These are phyloP conservation scores for Aspergillus avenaceus DNA, from an alignment of 495 filamentous ascomycete genomes.

Conservation along the genomic window DNA sequence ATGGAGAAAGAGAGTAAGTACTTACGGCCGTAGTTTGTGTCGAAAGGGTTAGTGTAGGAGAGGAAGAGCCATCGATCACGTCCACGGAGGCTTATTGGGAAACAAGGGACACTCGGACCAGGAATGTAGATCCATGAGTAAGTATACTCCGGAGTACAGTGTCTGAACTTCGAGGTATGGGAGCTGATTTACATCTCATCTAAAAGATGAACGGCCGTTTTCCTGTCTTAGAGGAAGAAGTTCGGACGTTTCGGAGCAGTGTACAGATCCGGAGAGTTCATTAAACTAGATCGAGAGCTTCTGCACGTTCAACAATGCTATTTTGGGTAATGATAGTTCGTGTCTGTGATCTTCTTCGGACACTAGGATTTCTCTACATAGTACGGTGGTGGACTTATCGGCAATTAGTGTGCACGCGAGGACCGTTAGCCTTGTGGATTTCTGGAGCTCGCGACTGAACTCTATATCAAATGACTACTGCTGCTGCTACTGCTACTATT, in stretches of 20 bases:
- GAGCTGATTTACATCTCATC: neutral
- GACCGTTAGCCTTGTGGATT: neutral
- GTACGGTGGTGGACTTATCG: neutral
- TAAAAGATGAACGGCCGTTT: neutral
- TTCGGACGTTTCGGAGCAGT: neutral
- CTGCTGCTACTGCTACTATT: too few relatives aligned
- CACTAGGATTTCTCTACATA: too few relatives aligned
- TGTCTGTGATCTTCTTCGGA: neutral
- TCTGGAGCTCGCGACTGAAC: neutral
- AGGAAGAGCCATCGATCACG: neutral
- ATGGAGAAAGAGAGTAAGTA: conserved; percentile 1
- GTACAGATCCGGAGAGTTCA: neutral
- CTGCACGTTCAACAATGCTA: neutral
- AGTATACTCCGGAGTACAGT: too few relatives aligned
- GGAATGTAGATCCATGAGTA: neutral
- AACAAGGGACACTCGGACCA: conserved; percentile 1
- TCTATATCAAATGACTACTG: neutral
- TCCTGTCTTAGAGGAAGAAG: neutral
- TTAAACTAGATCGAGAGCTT: neutral
- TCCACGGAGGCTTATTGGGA: neutral
- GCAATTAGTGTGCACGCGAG: neutral
- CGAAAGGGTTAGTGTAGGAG: too few relatives aligned
- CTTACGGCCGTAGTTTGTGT: too few relatives aligned
- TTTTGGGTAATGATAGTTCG: conserved; percentile 1
- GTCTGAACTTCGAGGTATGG: neutral